Conservation (phyloP, 2,329 filamentous ascomycete genomes). For the Didymellaceae sp. region DNA sequence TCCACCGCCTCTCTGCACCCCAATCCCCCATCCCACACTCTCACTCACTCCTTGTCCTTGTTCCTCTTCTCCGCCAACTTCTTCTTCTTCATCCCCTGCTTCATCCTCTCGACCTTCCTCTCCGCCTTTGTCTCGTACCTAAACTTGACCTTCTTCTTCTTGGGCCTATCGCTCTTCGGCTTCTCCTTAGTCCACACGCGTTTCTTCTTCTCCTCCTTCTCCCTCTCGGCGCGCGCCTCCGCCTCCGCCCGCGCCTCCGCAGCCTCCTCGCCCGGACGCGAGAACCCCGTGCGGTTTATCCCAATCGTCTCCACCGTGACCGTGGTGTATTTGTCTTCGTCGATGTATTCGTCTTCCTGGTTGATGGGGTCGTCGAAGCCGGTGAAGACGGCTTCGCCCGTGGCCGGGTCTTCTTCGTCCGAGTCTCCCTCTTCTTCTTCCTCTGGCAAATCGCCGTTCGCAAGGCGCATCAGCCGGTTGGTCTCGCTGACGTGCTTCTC, state of each 20-base stretch:
- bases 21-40: too few species aligned
- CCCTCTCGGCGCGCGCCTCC: conserved; percentile 27
- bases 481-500: conserved; percentile 82
- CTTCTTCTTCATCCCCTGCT: conserved; percentile 73
- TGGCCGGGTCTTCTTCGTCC: conserved; percentile 46
- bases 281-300: conserved; percentile 75
- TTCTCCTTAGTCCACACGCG: conserved; percentile 60
- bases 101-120: conserved; percentile 66
- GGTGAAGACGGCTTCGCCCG: conserved; percentile 43
- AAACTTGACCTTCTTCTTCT: conserved; percentile 90
- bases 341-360: conserved; percentile 91
- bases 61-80: conserved; percentile 68
- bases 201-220: conserved; percentile 51
- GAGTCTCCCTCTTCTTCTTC: conserved; percentile 34
- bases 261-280: conserved; percentile 57
- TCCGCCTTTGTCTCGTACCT: conserved; percentile 90
- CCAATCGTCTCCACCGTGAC: conserved; percentile 92
- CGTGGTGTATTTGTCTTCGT: conserved; percentile 94
- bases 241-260: conserved; percentile 52
- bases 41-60: conserved; percentile 41
- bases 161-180: conserved; percentile 57
- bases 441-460: conserved; percentile 50
- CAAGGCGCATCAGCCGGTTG: conserved; percentile 70
- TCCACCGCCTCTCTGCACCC: background rate
- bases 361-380: conserved; percentile 63